Evolutionary conservation across 306 rosid species (phyloP).

Genomic region (Clitoria ternatea): DNA sequence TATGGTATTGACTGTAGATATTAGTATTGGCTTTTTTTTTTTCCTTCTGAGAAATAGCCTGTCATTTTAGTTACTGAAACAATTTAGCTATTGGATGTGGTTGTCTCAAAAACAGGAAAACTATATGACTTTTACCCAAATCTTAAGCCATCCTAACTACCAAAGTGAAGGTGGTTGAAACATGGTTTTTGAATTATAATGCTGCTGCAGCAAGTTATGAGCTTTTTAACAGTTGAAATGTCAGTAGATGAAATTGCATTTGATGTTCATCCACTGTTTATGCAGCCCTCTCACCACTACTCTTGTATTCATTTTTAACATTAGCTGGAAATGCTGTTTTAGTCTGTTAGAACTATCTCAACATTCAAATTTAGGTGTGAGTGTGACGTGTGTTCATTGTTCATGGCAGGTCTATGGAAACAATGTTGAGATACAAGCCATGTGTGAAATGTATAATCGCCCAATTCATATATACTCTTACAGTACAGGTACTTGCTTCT

Average conservation of each 20-base stretch:
- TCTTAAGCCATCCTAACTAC: neutral
- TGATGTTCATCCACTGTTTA: neutral
- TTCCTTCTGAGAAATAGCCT: neutral
- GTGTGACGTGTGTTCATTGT: neutral
- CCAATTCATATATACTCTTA: slow-evolving; percentile 91
- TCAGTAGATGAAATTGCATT: neutral
- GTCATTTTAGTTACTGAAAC: no score
- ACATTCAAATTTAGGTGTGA: neutral
- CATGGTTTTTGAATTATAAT: neutral
- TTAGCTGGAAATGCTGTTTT: neutral
- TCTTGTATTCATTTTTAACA: neutral
- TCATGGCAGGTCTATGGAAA: slow-evolving; percentile 87
- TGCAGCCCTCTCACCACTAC: neutral
- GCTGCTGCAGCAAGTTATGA: neutral
- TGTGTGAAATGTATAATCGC: slow-evolving; percentile 93
- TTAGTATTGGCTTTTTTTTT: neutral
- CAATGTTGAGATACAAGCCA: slow-evolving; percentile 91
- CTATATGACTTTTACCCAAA: neutral
- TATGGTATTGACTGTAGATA: neutral
- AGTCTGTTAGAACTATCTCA: neutral
- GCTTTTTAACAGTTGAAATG: neutral
- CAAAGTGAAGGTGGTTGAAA: neutral
- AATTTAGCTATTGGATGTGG: neutral
- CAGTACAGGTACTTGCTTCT: slow-evolving; percentile 51
- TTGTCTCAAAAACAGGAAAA: neutral